phyloP scores from a whole-genome alignment of 1,284 basidiomycete species.

The Moesziomyces sp. region DNA sequence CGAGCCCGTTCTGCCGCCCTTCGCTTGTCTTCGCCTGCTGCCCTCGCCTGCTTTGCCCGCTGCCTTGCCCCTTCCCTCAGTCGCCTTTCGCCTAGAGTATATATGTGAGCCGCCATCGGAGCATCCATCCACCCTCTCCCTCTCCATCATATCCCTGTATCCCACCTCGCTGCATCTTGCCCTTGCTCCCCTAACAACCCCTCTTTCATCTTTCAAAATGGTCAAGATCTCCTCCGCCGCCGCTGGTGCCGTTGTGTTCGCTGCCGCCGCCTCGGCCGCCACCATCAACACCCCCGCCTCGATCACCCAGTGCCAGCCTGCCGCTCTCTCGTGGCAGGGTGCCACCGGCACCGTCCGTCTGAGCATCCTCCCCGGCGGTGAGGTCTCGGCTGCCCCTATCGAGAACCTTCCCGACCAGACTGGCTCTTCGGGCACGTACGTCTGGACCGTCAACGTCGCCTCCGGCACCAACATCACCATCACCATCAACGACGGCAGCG shows the following conservation, averaged over 20 bases:
- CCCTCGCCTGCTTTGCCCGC: neutral
- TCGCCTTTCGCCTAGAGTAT: constrained; percentile 13
- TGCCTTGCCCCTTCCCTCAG: neutral
- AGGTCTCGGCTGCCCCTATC: constrained; percentile 54
- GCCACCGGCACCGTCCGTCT: constrained; percentile 43
- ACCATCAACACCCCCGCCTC: constrained; percentile 47
- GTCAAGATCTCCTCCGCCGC: constrained; percentile 47
- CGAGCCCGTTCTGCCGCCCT: neutral
- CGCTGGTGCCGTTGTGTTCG: constrained; percentile 48
- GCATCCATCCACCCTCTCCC: constrained; percentile 12
- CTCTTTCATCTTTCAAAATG: constrained; percentile 27
- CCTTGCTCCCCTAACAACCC: constrained; percentile 5
- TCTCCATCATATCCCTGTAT: constrained; percentile 4
- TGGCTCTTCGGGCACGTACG: constrained; percentile 48
- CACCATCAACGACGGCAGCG: constrained; percentile 58
- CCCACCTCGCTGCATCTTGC: constrained; percentile 3
- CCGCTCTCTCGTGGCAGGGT: constrained; percentile 34
- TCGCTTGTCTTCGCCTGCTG: neutral
- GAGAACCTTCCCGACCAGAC: constrained; percentile 46
- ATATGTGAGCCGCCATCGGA: constrained; percentile 9
- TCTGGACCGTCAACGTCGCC: constrained; percentile 64
- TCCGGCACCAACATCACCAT: constrained; percentile 64
- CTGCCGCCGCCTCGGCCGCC: constrained; percentile 35
- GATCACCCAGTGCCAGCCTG: constrained; percentile 44
- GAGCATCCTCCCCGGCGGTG: constrained; percentile 34